Evolutionary conservation across 257 asterid genomes (phyloP).

Genomic region (Paraleonurus japonicus): DNA sequence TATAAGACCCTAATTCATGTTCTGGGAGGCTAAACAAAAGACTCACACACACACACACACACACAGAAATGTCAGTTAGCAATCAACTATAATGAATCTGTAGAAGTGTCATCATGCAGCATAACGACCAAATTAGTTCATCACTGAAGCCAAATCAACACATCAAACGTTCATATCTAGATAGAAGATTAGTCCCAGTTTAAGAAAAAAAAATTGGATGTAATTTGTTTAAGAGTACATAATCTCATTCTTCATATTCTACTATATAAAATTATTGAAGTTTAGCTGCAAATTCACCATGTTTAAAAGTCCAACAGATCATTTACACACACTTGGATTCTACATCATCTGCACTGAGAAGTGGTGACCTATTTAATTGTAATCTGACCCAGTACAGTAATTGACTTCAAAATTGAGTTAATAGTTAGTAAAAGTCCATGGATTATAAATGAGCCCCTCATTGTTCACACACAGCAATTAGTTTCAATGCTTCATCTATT

Average conservation of each 20-base stretch:
- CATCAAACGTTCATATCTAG: background rate
- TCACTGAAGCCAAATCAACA: background rate
- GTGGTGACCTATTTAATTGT: background rate
- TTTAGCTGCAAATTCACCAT: slow-evolving; percentile 10
- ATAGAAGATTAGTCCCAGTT: background rate
- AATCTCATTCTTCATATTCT: background rate
- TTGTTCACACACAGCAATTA: background rate
- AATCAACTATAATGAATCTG: background rate
- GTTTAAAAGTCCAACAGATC: background rate
- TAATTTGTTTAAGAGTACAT: background rate
- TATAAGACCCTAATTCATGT: slow-evolving; percentile 22
- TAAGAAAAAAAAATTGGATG: background rate
- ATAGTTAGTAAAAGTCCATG: background rate
- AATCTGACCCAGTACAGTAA: background rate
- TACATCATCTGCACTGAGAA: background rate
- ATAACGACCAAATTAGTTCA: background rate
- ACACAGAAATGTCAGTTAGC: slow-evolving; percentile 2
- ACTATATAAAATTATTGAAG: background rate
- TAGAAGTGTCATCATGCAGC: background rate
- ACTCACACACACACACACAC: background rate
- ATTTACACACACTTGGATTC: background rate
- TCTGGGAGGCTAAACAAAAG: slow-evolving; percentile 12
- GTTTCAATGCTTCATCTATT: slow-evolving; percentile 13
- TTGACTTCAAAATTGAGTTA: slow-evolving; percentile 12
- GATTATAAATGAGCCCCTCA: background rate